Evolutionary conservation across 495 filamentous ascomycete species (phyloP).

Genomic region (Collariella sp.): DNA sequence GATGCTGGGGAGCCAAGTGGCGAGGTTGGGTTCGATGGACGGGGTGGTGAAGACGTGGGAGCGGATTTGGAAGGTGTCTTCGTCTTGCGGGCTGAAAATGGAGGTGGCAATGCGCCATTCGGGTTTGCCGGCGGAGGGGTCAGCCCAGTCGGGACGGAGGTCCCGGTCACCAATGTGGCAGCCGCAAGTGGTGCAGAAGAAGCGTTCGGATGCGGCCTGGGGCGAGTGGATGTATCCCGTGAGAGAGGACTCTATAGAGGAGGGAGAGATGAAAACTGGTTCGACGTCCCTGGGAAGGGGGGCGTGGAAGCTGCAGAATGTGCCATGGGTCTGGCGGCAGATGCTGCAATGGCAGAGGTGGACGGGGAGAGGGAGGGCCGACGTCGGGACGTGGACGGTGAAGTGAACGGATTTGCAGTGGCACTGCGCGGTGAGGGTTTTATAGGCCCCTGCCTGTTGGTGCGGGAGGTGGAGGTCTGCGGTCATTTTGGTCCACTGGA

Average conservation of each 20-base stretch:
- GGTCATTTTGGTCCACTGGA: too few relatives aligned
- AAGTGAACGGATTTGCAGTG: slow-evolving; percentile 34
- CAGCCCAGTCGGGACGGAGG: slow-evolving; percentile 32
- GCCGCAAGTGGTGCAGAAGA: slow-evolving; percentile 62
- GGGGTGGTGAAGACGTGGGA: slow-evolving; percentile 33
- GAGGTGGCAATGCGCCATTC: slow-evolving; percentile 27
- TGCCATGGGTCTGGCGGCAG: slow-evolving; percentile 53
- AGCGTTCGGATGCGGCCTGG: slow-evolving; percentile 39
- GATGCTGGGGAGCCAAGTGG: slow-evolving; percentile 37
- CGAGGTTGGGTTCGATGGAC: slow-evolving; percentile 24
- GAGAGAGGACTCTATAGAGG: slow-evolving; percentile 31
- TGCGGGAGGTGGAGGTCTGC: slow-evolving; percentile 7
- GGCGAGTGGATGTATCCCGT: slow-evolving; percentile 43
- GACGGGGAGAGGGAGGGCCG: slow-evolving; percentile 28
- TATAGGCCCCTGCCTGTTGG: not conserved
- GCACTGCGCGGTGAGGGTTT: slow-evolving; percentile 32
- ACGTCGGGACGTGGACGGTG: slow-evolving; percentile 25
- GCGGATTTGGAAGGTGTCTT: slow-evolving; percentile 32
- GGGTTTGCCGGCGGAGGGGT: slow-evolving; percentile 11
- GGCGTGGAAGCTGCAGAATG: slow-evolving; percentile 48
- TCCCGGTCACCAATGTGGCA: slow-evolving; percentile 47
- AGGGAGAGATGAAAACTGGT: slow-evolving; percentile 28
- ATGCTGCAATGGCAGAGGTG: slow-evolving; percentile 58
- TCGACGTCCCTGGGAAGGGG: slow-evolving; percentile 22
- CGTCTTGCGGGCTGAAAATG: slow-evolving; percentile 24